Evolutionary conservation across 148 eudicot species (phyloP).

Genomic region (Persicaria maculosa): DNA sequence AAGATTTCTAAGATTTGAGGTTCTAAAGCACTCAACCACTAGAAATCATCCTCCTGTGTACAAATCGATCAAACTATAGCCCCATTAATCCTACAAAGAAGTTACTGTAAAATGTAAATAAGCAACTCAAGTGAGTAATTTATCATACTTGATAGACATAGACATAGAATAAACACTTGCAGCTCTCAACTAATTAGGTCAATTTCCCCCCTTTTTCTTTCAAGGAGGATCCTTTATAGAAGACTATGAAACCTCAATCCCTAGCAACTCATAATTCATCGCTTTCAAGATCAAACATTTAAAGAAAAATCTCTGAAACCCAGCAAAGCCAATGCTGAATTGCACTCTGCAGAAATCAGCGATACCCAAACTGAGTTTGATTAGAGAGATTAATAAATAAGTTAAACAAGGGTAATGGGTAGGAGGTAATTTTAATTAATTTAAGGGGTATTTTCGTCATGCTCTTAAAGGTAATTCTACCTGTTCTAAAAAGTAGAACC

Average conservation of each 20-base stretch:
- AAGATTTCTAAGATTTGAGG: too few species aligned
- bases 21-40: background rate
- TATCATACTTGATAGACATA: background rate
- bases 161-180: background rate
- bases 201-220: background rate
- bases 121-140: too few species aligned
- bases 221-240: background rate
- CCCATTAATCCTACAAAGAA: too few species aligned
- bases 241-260: background rate
- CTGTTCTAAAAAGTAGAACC: too few species aligned
- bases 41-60: background rate
- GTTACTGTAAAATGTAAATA: too few species aligned
- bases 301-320: background rate
- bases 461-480: too few species aligned
- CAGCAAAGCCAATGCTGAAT: background rate
- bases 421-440: too few species aligned
- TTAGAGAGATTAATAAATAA: too few species aligned
- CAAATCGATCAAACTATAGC: too few species aligned
- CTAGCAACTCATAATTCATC: background rate
- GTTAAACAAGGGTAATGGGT: too few species aligned
- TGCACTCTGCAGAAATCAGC: slow-evolving; percentile 4
- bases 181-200: background rate
- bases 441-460: too few species aligned
- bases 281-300: background rate
- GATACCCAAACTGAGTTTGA: background rate